A percentile compares a stretch with the other conserved stretches of the same genome.
Conservation (phyloP, 1,284 basidiomycete species). For the Athelia sp. region DNA sequence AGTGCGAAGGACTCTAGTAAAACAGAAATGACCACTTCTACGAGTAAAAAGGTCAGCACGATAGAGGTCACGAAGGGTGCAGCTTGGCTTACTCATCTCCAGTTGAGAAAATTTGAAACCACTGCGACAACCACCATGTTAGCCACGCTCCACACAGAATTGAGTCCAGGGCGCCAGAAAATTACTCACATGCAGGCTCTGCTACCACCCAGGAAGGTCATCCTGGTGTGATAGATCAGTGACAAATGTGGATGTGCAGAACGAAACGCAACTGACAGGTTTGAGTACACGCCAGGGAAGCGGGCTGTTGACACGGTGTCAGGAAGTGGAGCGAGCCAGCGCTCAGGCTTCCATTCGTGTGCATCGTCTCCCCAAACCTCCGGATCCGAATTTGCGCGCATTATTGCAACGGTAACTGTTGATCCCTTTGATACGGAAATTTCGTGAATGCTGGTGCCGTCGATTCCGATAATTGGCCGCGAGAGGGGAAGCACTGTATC, state of each 20-base stretch:
- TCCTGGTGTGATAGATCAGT: not conserved
- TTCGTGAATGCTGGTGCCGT: not conserved
- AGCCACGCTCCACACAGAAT: not conserved
- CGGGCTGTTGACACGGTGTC: not conserved
- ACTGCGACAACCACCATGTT: not conserved
- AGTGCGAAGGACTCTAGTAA: not conserved
- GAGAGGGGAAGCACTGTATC: not conserved
- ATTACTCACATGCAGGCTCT: conserved; percentile 2
- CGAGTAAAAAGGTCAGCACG: not conserved
- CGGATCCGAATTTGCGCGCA: not conserved
- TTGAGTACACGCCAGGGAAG: conserved; percentile 3
- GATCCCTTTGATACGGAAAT: not conserved
- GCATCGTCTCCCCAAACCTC: conserved; percentile 3
- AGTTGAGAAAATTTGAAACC: conserved; percentile 5
- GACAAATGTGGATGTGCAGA: not conserved
- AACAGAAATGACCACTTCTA: not conserved
- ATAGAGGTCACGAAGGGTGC: not conserved
- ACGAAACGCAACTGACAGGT: not conserved
- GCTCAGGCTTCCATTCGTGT: conserved; percentile 4
- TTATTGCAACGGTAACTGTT: not conserved
- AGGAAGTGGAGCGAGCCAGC: conserved; percentile 1
- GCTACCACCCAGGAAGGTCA: conserved; percentile 4
- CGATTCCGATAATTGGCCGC: not conserved
- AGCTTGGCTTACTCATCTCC: conserved; percentile 2
- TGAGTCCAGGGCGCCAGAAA: too few relatives aligned